phyloP scores from a whole-genome alignment of 2,329 filamentous ascomycete genomes.

The Diaporthe eres region DNA sequence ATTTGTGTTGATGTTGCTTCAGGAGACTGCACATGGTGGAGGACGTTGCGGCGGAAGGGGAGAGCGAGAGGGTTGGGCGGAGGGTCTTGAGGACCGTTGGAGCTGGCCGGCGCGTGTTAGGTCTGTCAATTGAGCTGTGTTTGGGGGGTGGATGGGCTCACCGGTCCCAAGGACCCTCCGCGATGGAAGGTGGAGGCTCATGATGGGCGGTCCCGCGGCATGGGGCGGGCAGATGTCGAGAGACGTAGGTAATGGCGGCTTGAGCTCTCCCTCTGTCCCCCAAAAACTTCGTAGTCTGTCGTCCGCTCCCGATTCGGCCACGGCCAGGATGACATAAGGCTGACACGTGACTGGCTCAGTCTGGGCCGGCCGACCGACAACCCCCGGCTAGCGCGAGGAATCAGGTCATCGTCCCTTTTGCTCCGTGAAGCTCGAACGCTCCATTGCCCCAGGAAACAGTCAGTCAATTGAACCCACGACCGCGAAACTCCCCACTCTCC shows the following conservation, averaged over 20 bases:
- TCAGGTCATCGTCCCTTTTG: slow-evolving; percentile 40
- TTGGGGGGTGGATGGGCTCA: slow-evolving; percentile 54
- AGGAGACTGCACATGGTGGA: slow-evolving; percentile 18
- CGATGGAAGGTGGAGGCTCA: slow-evolving; percentile 77
- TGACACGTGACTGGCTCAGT: slow-evolving; percentile 32
- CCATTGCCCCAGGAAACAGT: slow-evolving; percentile 23
- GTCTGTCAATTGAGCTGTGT: slow-evolving; percentile 40
- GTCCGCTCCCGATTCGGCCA: slow-evolving; percentile 30
- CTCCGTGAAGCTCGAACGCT: slow-evolving; percentile 27
- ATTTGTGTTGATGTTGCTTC: slow-evolving; percentile 24
- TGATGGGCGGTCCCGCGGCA: slow-evolving; percentile 54
- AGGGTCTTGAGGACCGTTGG: slow-evolving; percentile 41
- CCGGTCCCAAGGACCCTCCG: slow-evolving; percentile 73
- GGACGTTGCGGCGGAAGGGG: slow-evolving; percentile 30
- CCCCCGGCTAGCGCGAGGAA: slow-evolving; percentile 39
- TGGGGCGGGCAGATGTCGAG: slow-evolving; percentile 41
- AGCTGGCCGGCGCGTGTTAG: slow-evolving; percentile 28
- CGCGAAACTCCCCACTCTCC: slow-evolving; percentile 40
- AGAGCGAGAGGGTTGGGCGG: slow-evolving; percentile 40
- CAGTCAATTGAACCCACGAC: slow-evolving; percentile 35
- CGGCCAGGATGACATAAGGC: slow-evolving; percentile 30
- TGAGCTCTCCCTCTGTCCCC: background rate
- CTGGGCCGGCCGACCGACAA: background rate
- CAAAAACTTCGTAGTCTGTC: slow-evolving; percentile 32
- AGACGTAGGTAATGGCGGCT: background rate